Percentiles rank a stretch among this genome's conserved stretches.
Evolutionary conservation across 2,329 filamentous ascomycete genomes (phyloP).

Genomic region (Xylaria digitata): DNA sequence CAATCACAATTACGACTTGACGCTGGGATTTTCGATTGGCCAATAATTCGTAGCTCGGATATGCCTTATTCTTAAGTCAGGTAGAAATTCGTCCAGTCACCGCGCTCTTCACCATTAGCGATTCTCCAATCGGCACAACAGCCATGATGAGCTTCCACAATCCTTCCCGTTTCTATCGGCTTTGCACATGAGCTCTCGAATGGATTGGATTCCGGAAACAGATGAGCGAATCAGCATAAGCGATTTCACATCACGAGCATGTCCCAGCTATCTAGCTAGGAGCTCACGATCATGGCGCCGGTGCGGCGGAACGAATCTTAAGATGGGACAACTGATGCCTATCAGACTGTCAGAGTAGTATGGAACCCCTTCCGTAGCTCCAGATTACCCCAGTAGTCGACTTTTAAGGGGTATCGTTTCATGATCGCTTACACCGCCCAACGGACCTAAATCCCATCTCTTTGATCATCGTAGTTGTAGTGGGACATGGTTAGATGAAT

Average conservation of each 20-base stretch:
- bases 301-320: conserved; percentile 15
- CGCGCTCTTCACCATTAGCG: conserved; percentile 19
- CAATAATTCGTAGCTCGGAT: conserved; percentile 26
- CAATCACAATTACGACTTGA: conserved; percentile 44
- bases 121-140: conserved; percentile 34
- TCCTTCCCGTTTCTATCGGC: conserved; percentile 43
- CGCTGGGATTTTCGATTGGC: conserved; percentile 46
- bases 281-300: conserved; percentile 28
- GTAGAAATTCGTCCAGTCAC: conserved; percentile 39
- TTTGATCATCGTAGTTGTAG: conserved; percentile 17
- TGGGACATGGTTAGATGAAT: conserved; percentile 15
- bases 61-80: conserved; percentile 35
- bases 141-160: conserved; percentile 39
- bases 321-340: conserved; percentile 1
- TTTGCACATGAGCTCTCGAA: conserved; percentile 37
- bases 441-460: conserved; percentile 10
- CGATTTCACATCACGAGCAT: conserved; percentile 33
- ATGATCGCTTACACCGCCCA: conserved; percentile 27
- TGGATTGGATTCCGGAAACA: conserved; percentile 13
- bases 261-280: conserved; percentile 34
- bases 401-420: conserved; percentile 7
- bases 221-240: conserved; percentile 41
- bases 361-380: neutral
- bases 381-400: conserved; percentile 10
- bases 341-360: neutral